Percentiles rank a stretch among this genome's conserved stretches.
Evolutionary conservation across 108 stramenopile genomes (phyloP).

Genomic region (Nitzschia putrida): DNA sequence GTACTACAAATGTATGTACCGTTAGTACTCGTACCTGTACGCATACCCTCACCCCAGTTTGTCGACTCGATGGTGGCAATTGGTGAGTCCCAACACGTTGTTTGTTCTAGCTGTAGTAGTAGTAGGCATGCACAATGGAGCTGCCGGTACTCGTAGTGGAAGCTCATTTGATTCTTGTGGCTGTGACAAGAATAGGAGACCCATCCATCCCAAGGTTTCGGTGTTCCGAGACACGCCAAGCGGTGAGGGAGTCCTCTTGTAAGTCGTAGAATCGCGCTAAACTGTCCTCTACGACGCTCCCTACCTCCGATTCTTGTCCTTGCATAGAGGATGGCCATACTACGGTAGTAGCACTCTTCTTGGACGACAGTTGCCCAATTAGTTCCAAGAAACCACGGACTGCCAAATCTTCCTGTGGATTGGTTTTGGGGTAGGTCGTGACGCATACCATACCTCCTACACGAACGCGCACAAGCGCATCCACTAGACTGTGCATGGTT

Average conservation of each 20-base stretch:
- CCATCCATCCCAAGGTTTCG: conserved; percentile 61
- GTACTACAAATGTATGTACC: too few species aligned
- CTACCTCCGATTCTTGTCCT: not conserved
- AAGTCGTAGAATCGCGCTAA: conserved; percentile 42
- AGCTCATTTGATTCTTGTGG: conserved; percentile 69
- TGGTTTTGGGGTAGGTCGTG: conserved; percentile 74
- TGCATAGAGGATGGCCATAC: conserved; percentile 65
- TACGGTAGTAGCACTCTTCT: conserved; percentile 22
- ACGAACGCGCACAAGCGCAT: conserved; percentile 61
- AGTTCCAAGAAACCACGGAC: conserved; percentile 71
- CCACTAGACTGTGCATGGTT: conserved; percentile 66
- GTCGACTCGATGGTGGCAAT: too few species aligned
- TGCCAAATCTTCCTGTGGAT: conserved; percentile 60
- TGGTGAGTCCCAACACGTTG: too few species aligned
- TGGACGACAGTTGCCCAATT: conserved; percentile 66
- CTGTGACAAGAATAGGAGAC: conserved; percentile 68
- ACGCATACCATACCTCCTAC: conserved; percentile 76
- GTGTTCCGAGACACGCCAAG: conserved; percentile 71
- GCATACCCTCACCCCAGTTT: too few species aligned
- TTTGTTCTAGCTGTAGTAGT: too few species aligned
- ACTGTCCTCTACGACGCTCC: not conserved
- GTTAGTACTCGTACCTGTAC: too few species aligned
- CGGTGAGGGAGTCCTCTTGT: conserved; percentile 42
- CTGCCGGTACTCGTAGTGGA: too few species aligned
- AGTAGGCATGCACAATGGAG: too few species aligned